These are phyloP conservation scores for Exidia glandulosa DNA, from an alignment of 768 basidiomycete species.

Conservation along the genomic window DNA sequence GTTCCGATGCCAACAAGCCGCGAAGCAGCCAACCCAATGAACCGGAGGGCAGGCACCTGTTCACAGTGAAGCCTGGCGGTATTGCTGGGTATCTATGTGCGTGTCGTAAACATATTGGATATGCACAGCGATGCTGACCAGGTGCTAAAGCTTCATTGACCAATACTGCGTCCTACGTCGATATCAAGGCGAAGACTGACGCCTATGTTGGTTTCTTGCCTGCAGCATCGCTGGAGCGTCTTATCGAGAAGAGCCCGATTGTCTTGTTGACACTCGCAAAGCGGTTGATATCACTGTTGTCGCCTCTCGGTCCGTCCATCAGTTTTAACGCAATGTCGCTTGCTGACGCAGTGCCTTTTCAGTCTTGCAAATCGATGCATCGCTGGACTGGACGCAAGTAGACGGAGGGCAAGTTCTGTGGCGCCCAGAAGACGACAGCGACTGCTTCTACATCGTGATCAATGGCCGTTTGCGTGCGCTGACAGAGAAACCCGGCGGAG, in stretches of 20 bases:
- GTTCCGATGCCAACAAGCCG: not conserved
- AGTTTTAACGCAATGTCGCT: not conserved
- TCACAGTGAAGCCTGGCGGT: constrained; percentile 93
- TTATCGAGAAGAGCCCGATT: constrained; percentile 90
- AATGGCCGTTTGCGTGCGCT: constrained; percentile 92
- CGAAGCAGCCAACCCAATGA: not conserved
- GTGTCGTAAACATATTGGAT: constrained; percentile 10
- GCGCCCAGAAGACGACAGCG: constrained; percentile 80
- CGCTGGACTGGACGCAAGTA: constrained; percentile 97
- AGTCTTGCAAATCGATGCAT: constrained; percentile 96
- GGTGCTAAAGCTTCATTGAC: constrained; percentile 63
- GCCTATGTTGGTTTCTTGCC: constrained; percentile 96
- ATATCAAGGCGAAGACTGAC: constrained; percentile 94
- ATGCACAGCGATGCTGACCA: not conserved
- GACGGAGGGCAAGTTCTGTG: constrained; percentile 91
- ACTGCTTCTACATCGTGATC: constrained; percentile 97
- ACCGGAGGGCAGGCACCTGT: constrained; percentile 50
- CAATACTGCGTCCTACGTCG: constrained; percentile 88
- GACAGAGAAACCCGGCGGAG: constrained; percentile 64
- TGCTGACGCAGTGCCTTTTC: not conserved
- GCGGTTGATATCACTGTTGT: constrained; percentile 87
- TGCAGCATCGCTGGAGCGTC: constrained; percentile 72
- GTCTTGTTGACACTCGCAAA: constrained; percentile 93
- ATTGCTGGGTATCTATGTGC: constrained; percentile 92
- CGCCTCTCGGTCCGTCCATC: constrained; percentile 58